Conservation (phyloP, 768 basidiomycete genomes). For the Boletus speciosus region DNA sequence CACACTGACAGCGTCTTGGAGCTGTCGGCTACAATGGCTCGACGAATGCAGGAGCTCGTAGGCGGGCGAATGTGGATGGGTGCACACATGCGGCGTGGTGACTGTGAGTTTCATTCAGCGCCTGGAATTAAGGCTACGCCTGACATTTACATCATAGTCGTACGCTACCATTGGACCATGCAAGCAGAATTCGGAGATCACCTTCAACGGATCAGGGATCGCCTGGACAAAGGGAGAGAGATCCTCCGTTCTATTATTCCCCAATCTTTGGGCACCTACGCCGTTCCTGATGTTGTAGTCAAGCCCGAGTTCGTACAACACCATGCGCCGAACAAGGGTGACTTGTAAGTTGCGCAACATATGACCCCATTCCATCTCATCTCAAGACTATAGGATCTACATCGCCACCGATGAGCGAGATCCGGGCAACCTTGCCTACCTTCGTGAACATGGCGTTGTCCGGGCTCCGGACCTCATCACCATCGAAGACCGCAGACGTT, state of each 20-base stretch:
- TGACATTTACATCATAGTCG: constrained; percentile 19
- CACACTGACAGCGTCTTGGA: constrained; percentile 27
- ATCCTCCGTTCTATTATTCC: constrained; percentile 16
- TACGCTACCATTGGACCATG: constrained; percentile 36
- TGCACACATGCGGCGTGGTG: constrained; percentile 43
- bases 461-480: constrained; percentile 42
- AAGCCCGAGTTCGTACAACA: constrained; percentile 16
- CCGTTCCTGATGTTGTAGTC: constrained; percentile 18
- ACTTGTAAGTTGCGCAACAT: constrained; percentile 15
- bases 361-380: constrained; percentile 4
- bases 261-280: constrained; percentile 18
- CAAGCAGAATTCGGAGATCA: constrained; percentile 34
- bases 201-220: constrained; percentile 32
- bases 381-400: constrained; percentile 25
- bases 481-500: constrained; percentile 37
- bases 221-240: constrained; percentile 19
- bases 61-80: constrained; percentile 40
- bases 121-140: background rate
- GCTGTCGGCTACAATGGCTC: constrained; percentile 30
- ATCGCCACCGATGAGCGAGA: constrained; percentile 43
- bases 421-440: constrained; percentile 31
- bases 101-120: constrained; percentile 29
- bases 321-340: constrained; percentile 17
- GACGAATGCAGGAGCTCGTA: constrained; percentile 29
- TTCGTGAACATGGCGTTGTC: constrained; percentile 36